A percentile compares a stretch with the other conserved stretches of the same genome.
Conservation (phyloP, 2,329 filamentous ascomycete genomes). For the Talaromyces sp. region DNA sequence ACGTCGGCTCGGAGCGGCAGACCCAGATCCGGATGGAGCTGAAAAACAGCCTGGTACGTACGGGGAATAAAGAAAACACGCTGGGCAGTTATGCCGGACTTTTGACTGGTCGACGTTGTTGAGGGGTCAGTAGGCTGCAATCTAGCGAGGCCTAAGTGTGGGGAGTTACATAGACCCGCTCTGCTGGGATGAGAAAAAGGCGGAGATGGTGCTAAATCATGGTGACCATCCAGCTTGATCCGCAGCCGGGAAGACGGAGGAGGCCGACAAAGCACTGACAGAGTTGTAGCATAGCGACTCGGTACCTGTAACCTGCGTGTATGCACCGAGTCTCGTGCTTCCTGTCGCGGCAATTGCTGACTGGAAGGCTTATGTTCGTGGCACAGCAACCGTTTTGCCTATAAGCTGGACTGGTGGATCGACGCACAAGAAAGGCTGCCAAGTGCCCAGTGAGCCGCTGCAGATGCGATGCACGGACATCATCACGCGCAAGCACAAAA, state of each 20-base stretch:
- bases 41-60: not conserved
- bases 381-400: not conserved
- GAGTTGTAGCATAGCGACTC: not conserved
- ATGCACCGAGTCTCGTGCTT: not conserved
- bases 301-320: not conserved
- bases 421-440: constrained; percentile 5
- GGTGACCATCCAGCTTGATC: not conserved
- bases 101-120: constrained; percentile 1
- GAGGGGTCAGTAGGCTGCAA: not conserved
- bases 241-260: not conserved
- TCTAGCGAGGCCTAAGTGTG: constrained; percentile 1
- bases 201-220: constrained; percentile 4
- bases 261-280: not conserved
- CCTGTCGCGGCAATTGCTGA: not conserved
- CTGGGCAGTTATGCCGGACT: not conserved
- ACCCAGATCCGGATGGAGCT: not conserved
- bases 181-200: constrained; percentile 6
- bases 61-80: not conserved
- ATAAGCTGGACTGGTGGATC: constrained; percentile 4
- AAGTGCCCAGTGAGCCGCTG: constrained; percentile 1
- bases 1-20: not conserved
- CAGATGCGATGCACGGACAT: constrained; percentile 10
- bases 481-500: constrained; percentile 10
- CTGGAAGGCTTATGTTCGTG: not conserved
- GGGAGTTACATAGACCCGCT: constrained; percentile 8